phyloP scores from a whole-genome alignment of 257 asterid species.

The Coffea canephora region DNA sequence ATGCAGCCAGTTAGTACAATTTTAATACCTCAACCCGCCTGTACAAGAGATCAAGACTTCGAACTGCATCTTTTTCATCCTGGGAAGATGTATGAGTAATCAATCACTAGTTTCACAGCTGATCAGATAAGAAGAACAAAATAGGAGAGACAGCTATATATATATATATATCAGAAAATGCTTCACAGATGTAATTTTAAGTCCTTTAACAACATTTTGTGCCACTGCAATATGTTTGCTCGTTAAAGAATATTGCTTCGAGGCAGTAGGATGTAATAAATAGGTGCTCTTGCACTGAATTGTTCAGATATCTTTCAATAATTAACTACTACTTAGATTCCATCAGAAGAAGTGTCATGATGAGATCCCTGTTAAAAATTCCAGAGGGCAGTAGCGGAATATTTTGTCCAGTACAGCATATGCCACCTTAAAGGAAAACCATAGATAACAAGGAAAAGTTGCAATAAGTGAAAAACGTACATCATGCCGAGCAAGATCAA shows the following conservation, averaged over 20 bases:
- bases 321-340: neutral
- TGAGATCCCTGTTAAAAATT: neutral
- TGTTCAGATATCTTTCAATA: neutral
- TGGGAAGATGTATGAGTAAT: slow-evolving; percentile 23
- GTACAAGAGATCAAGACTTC: slow-evolving; percentile 96
- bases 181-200: neutral
- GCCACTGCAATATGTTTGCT: neutral
- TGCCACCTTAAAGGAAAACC: slow-evolving; percentile 11
- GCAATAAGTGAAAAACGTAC: slow-evolving; percentile 40
- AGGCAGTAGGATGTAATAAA: neutral
- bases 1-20: neutral
- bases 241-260: neutral
- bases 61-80: slow-evolving; percentile 94
- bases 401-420: neutral
- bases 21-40: slow-evolving; percentile 82
- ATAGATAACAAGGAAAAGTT: neutral
- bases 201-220: neutral
- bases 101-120: slow-evolving; percentile 2
- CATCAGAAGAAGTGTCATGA: neutral
- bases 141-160: neutral
- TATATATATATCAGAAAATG: neutral
- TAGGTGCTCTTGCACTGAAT: neutral
- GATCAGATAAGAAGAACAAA: neutral
- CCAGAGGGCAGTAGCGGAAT: neutral
- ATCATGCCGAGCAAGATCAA: slow-evolving; percentile 96